phyloP scores from a whole-genome alignment of 2,329 filamentous ascomycete species.

The Penicillium hordei region DNA sequence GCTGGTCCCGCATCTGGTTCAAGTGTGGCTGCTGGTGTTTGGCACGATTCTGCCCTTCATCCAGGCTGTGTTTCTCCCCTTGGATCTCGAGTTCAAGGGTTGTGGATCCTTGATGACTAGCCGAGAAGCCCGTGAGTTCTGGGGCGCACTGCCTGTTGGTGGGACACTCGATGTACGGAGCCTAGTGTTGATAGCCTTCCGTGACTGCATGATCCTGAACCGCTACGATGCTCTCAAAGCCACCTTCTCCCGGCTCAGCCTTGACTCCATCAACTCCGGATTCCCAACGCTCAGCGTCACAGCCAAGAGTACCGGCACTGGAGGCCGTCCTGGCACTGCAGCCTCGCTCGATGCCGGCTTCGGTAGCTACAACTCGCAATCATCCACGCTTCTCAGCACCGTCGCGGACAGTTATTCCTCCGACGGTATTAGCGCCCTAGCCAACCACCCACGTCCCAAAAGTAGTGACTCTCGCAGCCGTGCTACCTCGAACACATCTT shows the following conservation, averaged over 20 bases:
- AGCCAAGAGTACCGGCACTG: conserved; percentile 46
- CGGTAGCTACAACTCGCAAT: conserved; percentile 77
- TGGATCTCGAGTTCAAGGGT: conserved; percentile 91
- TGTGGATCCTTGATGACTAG: conserved; percentile 73
- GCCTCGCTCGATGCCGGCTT: conserved; percentile 71
- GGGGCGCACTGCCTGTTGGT: conserved; percentile 61
- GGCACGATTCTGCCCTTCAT: conserved; percentile 88
- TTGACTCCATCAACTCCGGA: conserved; percentile 69
- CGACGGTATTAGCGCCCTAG: conserved; percentile 47
- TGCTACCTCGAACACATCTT: conserved; percentile 80
- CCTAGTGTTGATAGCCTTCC: conserved; percentile 81
- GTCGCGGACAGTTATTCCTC: conserved; percentile 53
- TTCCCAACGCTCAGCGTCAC: conserved; percentile 45
- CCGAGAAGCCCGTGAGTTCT: conserved; percentile 84
- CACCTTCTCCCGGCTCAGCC: conserved; percentile 83
- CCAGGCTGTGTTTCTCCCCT: conserved; percentile 88
- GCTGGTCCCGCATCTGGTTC: conserved; percentile 85
- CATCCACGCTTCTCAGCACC: conserved; percentile 74
- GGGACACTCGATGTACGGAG: conserved; percentile 79
- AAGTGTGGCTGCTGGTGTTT: conserved; percentile 92
- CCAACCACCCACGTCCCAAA: conserved; percentile 15
- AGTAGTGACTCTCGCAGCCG: conserved; percentile 59
- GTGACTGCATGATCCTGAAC: conserved; percentile 83
- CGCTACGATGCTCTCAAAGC: conserved; percentile 85
- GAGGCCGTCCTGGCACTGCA: conserved; percentile 67